These are phyloP conservation scores for Solanum etuberosum DNA, from an alignment of 257 asterid genomes.

Conservation along the genomic window DNA sequence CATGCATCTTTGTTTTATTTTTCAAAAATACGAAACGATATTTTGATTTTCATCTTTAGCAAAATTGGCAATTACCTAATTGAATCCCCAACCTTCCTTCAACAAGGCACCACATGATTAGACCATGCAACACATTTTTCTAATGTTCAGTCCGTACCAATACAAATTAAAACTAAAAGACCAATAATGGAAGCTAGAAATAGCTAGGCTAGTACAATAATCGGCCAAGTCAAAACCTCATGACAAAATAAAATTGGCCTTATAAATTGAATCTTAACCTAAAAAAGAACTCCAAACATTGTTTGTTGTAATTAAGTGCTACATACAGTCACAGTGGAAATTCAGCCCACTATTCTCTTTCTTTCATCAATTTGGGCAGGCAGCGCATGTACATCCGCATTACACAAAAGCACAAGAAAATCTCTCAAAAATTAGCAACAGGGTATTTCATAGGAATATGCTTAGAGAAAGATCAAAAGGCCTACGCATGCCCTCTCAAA, in stretches of 20 bases:
- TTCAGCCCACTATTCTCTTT: background rate
- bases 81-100: background rate
- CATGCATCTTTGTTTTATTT: background rate
- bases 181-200: background rate
- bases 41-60: background rate
- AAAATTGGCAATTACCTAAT: background rate
- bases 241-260: background rate
- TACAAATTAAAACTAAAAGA: background rate
- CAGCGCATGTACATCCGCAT: background rate
- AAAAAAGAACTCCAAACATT: background rate
- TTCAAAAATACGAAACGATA: background rate
- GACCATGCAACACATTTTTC: background rate
- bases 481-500: too few relatives aligned
- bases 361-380: background rate
- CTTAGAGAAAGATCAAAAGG: background rate
- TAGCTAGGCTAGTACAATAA: background rate
- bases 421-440: background rate
- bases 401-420: background rate
- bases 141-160: background rate
- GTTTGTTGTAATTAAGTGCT: background rate
- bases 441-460: background rate
- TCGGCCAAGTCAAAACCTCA: background rate
- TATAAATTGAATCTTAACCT: background rate
- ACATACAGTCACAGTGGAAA: background rate
- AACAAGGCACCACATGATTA: background rate